Evolutionary conservation across 768 basidiomycete genomes (phyloP).

Genomic region (Lactarius psammicola): DNA sequence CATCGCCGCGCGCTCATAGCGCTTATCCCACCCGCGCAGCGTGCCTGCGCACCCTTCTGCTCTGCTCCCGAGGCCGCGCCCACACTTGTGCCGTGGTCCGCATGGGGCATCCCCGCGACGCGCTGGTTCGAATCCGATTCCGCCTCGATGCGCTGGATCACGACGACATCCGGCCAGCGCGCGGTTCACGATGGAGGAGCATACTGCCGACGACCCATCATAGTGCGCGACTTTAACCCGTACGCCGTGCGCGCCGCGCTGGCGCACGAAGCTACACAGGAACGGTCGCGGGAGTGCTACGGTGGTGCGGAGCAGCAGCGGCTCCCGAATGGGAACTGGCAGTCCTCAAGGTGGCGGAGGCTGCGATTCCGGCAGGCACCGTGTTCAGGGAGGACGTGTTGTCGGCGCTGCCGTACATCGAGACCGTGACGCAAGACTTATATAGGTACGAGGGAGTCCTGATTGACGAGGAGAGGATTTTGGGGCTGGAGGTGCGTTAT

Average conservation of each 20-base stretch:
- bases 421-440: conserved; percentile 22
- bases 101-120: conserved; percentile 31
- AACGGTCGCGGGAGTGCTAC: background rate
- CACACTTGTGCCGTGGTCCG: conserved; percentile 26
- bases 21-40: conserved; percentile 4
- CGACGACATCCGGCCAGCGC: conserved; percentile 36
- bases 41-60: conserved; percentile 11
- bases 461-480: conserved; percentile 35
- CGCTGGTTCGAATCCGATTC: conserved; percentile 33
- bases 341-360: conserved; percentile 13
- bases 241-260: conserved; percentile 19
- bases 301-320: conserved; percentile 3
- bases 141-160: conserved; percentile 34
- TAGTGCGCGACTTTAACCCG: conserved; percentile 33
- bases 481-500: conserved; percentile 32
- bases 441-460: conserved; percentile 32
- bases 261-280: conserved; percentile 5
- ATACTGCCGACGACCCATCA: conserved; percentile 15
- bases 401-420: conserved; percentile 32
- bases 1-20: conserved; percentile 31
- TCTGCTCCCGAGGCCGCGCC: background rate
- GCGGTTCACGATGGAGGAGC: conserved; percentile 27
- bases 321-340: conserved; percentile 15
- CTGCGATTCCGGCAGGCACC: conserved; percentile 3
- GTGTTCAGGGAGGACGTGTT: conserved; percentile 30